Percentiles rank a stretch among this genome's conserved stretches.
Evolutionary conservation across 441 rosid genomes (phyloP).

Genomic region (Gossypium lobatum): DNA sequence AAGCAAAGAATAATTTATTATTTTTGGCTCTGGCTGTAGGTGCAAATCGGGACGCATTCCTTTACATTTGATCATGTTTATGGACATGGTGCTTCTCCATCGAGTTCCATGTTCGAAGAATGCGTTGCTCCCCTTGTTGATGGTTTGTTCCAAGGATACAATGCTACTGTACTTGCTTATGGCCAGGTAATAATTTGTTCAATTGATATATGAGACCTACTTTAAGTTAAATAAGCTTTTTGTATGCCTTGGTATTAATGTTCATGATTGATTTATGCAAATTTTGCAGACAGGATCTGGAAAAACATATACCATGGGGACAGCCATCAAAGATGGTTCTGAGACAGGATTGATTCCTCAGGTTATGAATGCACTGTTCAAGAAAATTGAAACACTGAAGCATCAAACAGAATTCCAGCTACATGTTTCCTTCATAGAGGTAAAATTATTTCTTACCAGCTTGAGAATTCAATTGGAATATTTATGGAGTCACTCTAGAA

Average conservation of each 20-base stretch:
- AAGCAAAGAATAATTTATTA: background rate
- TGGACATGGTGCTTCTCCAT: constrained; percentile 40
- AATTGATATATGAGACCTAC: constrained; percentile 1
- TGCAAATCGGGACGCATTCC: constrained; percentile 53
- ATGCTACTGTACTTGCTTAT: constrained; percentile 61
- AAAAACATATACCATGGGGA: constrained; percentile 72
- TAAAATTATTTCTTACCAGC: constrained; percentile 14
- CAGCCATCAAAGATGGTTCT: constrained; percentile 46
- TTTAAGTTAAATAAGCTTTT: constrained; percentile 5
- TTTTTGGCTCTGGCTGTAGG: constrained; percentile 27
- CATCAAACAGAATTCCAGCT: constrained; percentile 43
- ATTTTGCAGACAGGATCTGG: constrained; percentile 69
- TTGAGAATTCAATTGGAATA: background rate
- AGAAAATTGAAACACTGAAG: constrained; percentile 41
- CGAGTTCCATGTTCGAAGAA: constrained; percentile 43
- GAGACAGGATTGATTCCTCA: constrained; percentile 50
- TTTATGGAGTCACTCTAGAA: background rate
- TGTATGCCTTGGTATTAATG: background rate
- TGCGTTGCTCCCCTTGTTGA: constrained; percentile 55
- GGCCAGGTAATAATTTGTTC: constrained; percentile 43
- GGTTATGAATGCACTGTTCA: constrained; percentile 47
- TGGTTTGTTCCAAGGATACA: constrained; percentile 56
- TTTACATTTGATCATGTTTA: constrained; percentile 59
- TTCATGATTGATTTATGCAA: constrained; percentile 15
- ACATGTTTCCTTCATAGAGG: constrained; percentile 70